Conservation (phyloP, 768 basidiomycete species). For the Lyophyllum decastes region DNA sequence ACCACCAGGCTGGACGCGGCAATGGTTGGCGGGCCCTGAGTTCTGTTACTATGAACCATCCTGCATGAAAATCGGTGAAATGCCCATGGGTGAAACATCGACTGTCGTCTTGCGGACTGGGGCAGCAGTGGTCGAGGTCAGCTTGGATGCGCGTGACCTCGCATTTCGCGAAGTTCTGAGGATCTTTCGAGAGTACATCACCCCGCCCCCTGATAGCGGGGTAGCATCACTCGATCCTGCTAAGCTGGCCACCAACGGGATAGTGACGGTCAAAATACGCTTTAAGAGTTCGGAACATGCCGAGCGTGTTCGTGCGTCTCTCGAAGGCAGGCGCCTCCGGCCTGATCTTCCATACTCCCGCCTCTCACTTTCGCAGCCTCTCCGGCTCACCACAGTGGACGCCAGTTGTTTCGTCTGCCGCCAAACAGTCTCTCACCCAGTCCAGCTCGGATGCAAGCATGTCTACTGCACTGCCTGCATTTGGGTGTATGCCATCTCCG, state of each 20-base stretch:
- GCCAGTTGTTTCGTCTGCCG: conserved; percentile 58
- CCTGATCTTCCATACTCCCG: conserved; percentile 31
- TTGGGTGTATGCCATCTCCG: conserved; percentile 45
- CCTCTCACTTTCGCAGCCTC: conserved; percentile 47
- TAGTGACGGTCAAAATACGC: conserved; percentile 37
- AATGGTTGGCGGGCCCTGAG: conserved; percentile 31
- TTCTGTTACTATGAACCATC: conserved; percentile 25
- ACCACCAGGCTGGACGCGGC: too few species aligned
- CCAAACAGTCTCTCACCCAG: conserved; percentile 39
- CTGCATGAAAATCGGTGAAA: conserved; percentile 31
- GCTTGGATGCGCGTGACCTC: too few species aligned
- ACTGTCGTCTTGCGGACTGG: too few species aligned
- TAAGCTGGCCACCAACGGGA: conserved; percentile 26
- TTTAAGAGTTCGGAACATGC: conserved; percentile 54
- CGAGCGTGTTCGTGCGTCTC: conserved; percentile 35
- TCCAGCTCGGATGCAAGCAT: conserved; percentile 48
- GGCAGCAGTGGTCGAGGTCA: too few species aligned
- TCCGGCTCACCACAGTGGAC: conserved; percentile 48
- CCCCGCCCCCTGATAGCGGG: conserved; percentile 15
- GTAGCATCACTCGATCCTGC: conserved; percentile 26
- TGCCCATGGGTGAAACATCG: too few species aligned
- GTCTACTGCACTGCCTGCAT: conserved; percentile 51
- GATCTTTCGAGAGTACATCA: conserved; percentile 25
- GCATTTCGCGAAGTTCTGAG: too few species aligned
- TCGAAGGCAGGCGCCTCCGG: conserved; percentile 32